Evolutionary conservation across 768 basidiomycete genomes (phyloP).

Genomic region (Albatrellus ellisii): DNA sequence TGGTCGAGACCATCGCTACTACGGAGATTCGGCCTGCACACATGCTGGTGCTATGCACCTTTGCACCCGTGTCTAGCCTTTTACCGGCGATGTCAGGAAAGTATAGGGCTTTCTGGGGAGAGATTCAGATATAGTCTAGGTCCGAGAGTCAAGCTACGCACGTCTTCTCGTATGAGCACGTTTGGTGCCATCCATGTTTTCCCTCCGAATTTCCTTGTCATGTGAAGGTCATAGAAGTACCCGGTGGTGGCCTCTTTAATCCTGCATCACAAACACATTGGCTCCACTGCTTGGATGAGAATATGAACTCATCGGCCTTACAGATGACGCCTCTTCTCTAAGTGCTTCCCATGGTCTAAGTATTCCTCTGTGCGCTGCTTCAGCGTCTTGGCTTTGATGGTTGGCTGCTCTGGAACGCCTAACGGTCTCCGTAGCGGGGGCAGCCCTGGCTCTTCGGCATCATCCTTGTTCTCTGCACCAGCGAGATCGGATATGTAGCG

Average conservation of each 20-base stretch:
- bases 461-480: neutral
- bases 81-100: slow-evolving; percentile 79
- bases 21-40: slow-evolving; percentile 67
- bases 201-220: slow-evolving; percentile 71
- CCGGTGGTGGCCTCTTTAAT: slow-evolving; percentile 60
- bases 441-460: slow-evolving; percentile 3
- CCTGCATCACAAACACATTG: slow-evolving; percentile 28
- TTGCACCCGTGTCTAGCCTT: slow-evolving; percentile 38
- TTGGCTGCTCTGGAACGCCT: slow-evolving; percentile 62
- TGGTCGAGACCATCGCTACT: slow-evolving; percentile 71
- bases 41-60: slow-evolving; percentile 65
- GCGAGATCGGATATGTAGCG: neutral
- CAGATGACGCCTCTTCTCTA: slow-evolving; percentile 58
- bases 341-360: slow-evolving; percentile 55
- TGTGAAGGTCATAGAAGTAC: slow-evolving; percentile 81
- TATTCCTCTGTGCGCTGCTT: slow-evolving; percentile 48
- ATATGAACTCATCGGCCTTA: slow-evolving; percentile 15
- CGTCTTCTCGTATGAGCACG: slow-evolving; percentile 83
- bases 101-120: slow-evolving; percentile 72
- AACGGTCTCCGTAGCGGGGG: slow-evolving; percentile 50
- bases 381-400: slow-evolving; percentile 24
- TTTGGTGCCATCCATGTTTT: slow-evolving; percentile 92
- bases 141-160: slow-evolving; percentile 25
- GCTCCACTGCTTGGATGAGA: slow-evolving; percentile 25
- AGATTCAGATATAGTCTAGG: neutral